These are phyloP conservation scores for Allium cepa DNA, from an alignment of 106 monocot genomes.

Conservation along the genomic window DNA sequence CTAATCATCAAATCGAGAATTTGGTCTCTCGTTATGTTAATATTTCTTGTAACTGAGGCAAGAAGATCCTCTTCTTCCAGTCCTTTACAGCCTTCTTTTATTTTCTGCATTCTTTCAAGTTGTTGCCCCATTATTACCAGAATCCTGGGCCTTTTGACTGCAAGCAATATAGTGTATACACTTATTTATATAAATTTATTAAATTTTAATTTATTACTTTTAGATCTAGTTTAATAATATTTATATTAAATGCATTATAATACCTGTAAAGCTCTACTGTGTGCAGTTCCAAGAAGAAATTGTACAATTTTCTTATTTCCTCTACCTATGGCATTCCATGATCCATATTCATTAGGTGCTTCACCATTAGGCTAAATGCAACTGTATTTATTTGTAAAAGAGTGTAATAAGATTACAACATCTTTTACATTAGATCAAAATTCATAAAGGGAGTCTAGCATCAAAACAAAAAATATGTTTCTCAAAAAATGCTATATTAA, in stretches of 20 bases:
- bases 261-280: conserved; percentile 45
- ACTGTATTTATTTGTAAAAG: conserved; percentile 6
- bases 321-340: conserved; percentile 16
- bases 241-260: not conserved
- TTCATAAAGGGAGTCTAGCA: not conserved
- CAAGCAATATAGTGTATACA: not conserved
- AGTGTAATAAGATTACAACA: too few relatives aligned
- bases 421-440: too few relatives aligned
- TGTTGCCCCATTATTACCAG: conserved; percentile 24
- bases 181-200: too few relatives aligned
- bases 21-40: conserved; percentile 31
- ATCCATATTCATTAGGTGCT: conserved; percentile 36
- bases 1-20: conserved; percentile 43
- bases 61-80: conserved; percentile 35
- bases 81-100: not conserved
- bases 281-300: conserved; percentile 24
- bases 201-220: too few relatives aligned
- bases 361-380: conserved; percentile 51
- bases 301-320: conserved; percentile 24
- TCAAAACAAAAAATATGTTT: too few relatives aligned
- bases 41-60: conserved; percentile 22
- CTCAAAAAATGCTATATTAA: too few relatives aligned
- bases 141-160: conserved; percentile 32
- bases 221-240: too few relatives aligned
- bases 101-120: conserved; percentile 23